A percentile compares a stretch with the other conserved stretches of the same genome.
These are phyloP conservation scores for Corylus heterophylla DNA, from an alignment of 306 rosid genomes.

Conservation along the genomic window DNA sequence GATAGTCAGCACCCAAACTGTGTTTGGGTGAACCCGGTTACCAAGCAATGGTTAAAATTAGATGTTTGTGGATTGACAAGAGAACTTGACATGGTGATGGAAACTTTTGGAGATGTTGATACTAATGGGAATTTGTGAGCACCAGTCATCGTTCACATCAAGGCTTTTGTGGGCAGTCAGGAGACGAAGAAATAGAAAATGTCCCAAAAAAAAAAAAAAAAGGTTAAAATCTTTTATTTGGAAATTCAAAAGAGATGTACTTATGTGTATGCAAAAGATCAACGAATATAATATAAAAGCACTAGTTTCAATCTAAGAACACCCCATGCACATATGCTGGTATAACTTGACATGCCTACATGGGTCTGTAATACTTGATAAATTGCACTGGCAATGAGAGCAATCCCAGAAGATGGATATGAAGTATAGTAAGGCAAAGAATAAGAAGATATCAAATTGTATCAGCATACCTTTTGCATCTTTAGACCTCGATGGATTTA, in stretches of 20 bases:
- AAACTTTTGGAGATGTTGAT: neutral
- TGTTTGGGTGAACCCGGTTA: no score
- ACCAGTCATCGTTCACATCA: neutral
- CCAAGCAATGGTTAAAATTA: no score
- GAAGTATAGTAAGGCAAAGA: neutral
- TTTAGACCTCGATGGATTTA: slow-evolving; percentile 68
- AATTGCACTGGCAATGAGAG: neutral
- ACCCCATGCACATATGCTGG: neutral
- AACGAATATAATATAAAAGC: neutral
- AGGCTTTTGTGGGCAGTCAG: neutral
- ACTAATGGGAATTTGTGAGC: neutral
- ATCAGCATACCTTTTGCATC: slow-evolving; percentile 79
- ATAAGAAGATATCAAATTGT: neutral
- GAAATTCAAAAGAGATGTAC: neutral
- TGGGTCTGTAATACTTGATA: neutral
- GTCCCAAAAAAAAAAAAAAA: neutral
- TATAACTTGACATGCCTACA: neutral
- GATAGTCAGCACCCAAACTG: no score
- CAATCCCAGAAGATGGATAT: neutral
- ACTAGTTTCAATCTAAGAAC: neutral
- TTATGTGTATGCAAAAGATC: neutral
- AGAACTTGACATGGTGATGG: neutral
- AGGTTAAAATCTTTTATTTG: neutral
- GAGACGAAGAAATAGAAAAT: neutral
- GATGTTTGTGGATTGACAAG: neutral